Conservation (phyloP, 345 rosid genomes). For the Sisymbrium irio region DNA sequence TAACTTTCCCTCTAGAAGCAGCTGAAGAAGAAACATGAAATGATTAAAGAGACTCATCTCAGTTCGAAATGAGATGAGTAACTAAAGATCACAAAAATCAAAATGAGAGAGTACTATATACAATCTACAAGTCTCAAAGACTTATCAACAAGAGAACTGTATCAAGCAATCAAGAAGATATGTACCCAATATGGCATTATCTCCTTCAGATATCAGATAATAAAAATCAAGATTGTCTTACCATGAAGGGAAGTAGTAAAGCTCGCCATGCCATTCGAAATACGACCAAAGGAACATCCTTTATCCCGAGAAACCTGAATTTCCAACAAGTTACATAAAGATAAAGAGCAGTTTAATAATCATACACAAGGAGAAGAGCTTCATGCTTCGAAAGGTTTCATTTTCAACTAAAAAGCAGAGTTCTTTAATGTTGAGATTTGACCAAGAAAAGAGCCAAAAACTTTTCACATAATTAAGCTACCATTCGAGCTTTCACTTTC, state of each 20-base stretch:
- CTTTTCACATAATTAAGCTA: neutral
- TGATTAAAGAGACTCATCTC: neutral
- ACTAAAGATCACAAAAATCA: neutral
- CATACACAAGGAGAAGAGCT: neutral
- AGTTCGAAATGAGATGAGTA: neutral
- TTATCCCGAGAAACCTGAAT: conserved; percentile 44
- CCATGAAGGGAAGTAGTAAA: conserved; percentile 29
- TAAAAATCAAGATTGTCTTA: neutral
- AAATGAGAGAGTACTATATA: neutral
- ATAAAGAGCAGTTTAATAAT: neutral
- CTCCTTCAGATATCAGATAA: conserved; percentile 1
- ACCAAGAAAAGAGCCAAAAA: neutral
- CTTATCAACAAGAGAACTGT: neutral
- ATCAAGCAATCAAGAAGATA: neutral
- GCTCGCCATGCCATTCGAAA: conserved; percentile 21
- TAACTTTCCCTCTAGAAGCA: conserved; percentile 32
- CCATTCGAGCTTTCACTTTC: conserved; percentile 3
- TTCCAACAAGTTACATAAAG: neutral
- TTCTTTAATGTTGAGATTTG: neutral
- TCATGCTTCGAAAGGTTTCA: neutral
- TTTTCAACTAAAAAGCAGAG: neutral
- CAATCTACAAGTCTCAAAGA: neutral
- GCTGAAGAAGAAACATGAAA: conserved; percentile 32
- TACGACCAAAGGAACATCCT: conserved; percentile 28
- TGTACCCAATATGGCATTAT: neutral